phyloP scores from a whole-genome alignment of 2,329 filamentous ascomycete species.

The Aaosphaeria arxii region DNA sequence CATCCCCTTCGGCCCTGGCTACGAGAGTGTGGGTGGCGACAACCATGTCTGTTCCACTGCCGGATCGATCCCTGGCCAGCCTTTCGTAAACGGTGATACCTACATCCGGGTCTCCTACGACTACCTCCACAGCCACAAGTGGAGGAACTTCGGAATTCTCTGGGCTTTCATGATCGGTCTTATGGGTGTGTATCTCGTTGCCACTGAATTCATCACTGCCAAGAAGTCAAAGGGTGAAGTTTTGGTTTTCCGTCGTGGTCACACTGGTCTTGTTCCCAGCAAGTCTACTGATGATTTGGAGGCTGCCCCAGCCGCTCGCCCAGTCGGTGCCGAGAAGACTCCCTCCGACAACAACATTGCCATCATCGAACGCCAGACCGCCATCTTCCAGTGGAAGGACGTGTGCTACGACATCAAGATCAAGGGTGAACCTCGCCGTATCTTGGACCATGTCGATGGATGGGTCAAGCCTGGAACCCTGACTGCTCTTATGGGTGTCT shows the following conservation, averaged over 20 bases:
- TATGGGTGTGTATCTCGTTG: conserved; percentile 41
- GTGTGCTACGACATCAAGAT: conserved; percentile 80
- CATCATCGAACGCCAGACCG: conserved; percentile 61
- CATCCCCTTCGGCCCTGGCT: conserved; percentile 43
- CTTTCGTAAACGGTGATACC: conserved; percentile 37
- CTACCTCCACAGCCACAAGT: conserved; percentile 40
- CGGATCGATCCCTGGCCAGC: conserved; percentile 39
- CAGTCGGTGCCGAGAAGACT: conserved; percentile 33
- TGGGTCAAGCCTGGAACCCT: conserved; percentile 92
- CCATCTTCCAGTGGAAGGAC: conserved; percentile 82
- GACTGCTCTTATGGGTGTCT: conserved; percentile 83
- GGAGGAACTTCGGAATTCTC: conserved; percentile 48
- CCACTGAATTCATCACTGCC: conserved; percentile 46
- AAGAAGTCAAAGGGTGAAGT: conserved; percentile 54
- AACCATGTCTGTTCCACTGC: conserved; percentile 41
- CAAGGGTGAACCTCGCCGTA: conserved; percentile 70
- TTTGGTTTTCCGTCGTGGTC: conserved; percentile 48
- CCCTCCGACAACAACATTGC: conserved; percentile 38
- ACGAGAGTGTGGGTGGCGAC: conserved; percentile 29
- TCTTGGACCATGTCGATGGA: conserved; percentile 82
- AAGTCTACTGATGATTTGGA: conserved; percentile 43
- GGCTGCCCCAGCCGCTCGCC: conserved; percentile 26
- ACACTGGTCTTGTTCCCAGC: conserved; percentile 52
- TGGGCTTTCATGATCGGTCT: conserved; percentile 45
- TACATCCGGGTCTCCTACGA: conserved; percentile 34